Conservation (phyloP, 345 rosid genomes). For the Pseudoturritis turrita region DNA sequence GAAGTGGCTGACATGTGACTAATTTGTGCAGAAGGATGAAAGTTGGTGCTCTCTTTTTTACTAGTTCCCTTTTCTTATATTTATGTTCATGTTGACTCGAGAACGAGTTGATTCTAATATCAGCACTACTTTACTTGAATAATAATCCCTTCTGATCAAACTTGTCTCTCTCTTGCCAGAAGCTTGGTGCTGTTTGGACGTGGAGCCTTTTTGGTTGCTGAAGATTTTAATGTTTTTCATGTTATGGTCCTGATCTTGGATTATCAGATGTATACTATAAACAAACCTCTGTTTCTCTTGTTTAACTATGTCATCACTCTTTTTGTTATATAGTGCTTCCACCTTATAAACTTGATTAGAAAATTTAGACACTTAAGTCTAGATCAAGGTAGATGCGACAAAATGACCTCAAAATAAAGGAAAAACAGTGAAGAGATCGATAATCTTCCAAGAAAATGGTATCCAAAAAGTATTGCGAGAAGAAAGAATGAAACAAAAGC, state of each 20-base stretch:
- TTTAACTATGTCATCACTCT: neutral
- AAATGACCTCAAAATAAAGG: neutral
- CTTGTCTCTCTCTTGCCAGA: constrained; percentile 7
- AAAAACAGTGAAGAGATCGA: neutral
- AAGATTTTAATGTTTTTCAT: constrained; percentile 1
- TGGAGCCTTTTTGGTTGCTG: constrained; percentile 5
- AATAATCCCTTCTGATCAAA: neutral
- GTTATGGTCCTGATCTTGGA: neutral
- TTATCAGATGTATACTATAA: constrained; percentile 9
- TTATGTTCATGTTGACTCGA: neutral
- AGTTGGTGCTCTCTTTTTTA: constrained; percentile 12
- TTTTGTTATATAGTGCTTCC: neutral
- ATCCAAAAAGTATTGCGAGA: neutral
- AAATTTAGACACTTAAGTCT: neutral
- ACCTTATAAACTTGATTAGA: neutral
- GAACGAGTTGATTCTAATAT: neutral
- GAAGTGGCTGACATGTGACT: neutral
- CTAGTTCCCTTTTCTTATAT: neutral
- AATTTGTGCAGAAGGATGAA: constrained; percentile 5
- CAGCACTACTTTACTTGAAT: neutral
- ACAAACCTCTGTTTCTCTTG: neutral
- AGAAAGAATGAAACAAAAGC: neutral
- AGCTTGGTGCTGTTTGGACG: neutral
- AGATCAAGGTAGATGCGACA: neutral
- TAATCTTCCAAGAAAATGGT: neutral